Base-by-base conservation (phyloP, 2,329 filamentous ascomycete species). In the Calonectria fujianensis region DNA sequence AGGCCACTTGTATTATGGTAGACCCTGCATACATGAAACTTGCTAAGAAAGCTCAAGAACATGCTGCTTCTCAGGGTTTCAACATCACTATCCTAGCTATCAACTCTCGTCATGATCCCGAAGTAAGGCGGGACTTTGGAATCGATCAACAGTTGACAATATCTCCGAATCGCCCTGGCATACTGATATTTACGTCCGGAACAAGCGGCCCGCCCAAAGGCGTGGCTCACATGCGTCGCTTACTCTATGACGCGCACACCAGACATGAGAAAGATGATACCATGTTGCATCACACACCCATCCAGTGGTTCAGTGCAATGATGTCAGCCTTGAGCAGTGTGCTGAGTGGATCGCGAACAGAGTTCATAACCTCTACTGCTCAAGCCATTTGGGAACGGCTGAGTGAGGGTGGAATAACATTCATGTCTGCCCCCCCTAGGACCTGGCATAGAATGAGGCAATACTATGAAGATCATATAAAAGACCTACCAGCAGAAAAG, bases 201-300 rank as follows among this genome's bases (percentile, higher is more conserved):
- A 54, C 51, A 54, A 54, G 51, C 29, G 51, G 51, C 14, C 51
- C 51, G 6, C 51, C 51, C 6, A 54, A 54, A 29, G 51, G 51
- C 6, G 51, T 54, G 27, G 51, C 11, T 20, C 51, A 54, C 29
- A 54, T 18, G 6, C 51, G 51, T 54, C 29, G 51, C 29, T 31
- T n/a, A 10, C 5, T 54, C 9, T 54, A 54, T 20, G 16, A 54
- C 29, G 9, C 11, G 51, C 51, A 54, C 29, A 10, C 16, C 6
- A 3, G 6, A 35, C 8, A 54, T 35, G 29, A 32, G 11, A 54
- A 32, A n/a, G 51, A 54, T 11, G 51, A 54, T 2, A 10, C 11
- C 16, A 20, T 54, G 8, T 31, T 54, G 29, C 4, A 10, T 7
- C 5, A 54, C 29, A 31, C 51, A 9, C 27, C 51, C 29, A 54